Conservation (phyloP, 371 early-diverging fungal genomes). For the Mortierella sp. region DNA sequence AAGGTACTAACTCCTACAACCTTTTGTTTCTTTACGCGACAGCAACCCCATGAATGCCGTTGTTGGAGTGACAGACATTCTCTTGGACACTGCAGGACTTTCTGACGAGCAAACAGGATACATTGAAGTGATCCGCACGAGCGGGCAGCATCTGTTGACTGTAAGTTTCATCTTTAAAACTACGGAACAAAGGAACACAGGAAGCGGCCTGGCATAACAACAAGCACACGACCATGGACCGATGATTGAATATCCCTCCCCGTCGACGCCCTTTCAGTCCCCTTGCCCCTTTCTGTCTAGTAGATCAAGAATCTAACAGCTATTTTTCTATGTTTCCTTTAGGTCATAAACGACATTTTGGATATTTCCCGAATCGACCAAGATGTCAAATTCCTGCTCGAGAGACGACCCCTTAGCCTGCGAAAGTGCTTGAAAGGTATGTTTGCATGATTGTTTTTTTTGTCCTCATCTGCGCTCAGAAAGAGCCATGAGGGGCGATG, state of each 20-base stretch:
- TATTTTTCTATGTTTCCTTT: not conserved
- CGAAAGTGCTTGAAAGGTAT: constrained; percentile 75
- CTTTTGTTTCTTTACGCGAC: not conserved
- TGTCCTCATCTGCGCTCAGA: not conserved
- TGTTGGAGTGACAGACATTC: constrained; percentile 69
- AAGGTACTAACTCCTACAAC: not conserved
- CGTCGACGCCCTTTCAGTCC: not conserved
- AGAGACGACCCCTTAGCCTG: constrained; percentile 66
- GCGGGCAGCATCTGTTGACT: constrained; percentile 71
- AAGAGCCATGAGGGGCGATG: not conserved
- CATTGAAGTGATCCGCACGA: constrained; percentile 72
- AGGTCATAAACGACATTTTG: constrained; percentile 74
- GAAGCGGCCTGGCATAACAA: not conserved
- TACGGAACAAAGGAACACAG: not conserved
- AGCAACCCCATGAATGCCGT: constrained; percentile 74
- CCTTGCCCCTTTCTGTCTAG: not conserved
- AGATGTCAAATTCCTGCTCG: constrained; percentile 71
- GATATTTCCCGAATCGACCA: constrained; percentile 74
- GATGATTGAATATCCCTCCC: not conserved
- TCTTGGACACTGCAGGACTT: constrained; percentile 65
- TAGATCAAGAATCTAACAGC: not conserved
- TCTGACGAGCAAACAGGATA: constrained; percentile 68
- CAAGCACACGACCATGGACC: not conserved
- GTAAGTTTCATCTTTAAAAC: constrained; percentile 42
- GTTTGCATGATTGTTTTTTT: not conserved